Evolutionary conservation across 805 yeast genomes (phyloP).

Genomic region (Wickerhamiella shivajii): DNA sequence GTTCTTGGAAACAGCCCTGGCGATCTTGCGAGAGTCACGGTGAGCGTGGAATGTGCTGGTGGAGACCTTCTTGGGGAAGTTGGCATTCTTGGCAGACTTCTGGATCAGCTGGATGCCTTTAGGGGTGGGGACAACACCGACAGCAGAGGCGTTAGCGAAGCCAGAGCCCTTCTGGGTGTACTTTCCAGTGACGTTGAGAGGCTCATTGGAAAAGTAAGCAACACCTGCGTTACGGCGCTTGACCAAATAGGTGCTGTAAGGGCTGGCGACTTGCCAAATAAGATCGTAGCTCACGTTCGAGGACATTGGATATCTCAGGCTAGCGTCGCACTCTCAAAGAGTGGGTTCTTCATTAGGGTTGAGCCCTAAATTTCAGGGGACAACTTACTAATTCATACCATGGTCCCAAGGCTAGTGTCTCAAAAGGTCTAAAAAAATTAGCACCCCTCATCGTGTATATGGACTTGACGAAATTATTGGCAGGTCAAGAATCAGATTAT

Average conservation of each 20-base stretch:
- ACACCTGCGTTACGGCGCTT: conserved; percentile 31
- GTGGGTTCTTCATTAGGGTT: no score
- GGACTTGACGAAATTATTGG: neutral
- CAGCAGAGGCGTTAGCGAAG: conserved; percentile 35
- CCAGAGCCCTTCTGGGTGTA: conserved; percentile 36
- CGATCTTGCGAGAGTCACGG: conserved; percentile 31
- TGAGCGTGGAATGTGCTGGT: conserved; percentile 29
- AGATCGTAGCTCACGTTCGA: conserved; percentile 28
- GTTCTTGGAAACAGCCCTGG: conserved; percentile 32
- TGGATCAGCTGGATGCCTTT: conserved; percentile 28
- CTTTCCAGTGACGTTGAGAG: conserved; percentile 34
- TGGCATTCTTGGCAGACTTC: conserved; percentile 32
- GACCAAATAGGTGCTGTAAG: conserved; percentile 34
- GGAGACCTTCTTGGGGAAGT: conserved; percentile 28
- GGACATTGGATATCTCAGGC: conserved; percentile 16
- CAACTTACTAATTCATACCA: neutral
- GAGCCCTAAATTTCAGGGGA: conserved; percentile 4
- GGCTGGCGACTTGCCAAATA: conserved; percentile 38
- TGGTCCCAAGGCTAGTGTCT: neutral
- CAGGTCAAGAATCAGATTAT: conserved; percentile 15
- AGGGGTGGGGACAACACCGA: conserved; percentile 29
- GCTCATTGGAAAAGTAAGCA: conserved; percentile 34
- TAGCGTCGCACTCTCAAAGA: no score
- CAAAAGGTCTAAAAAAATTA: neutral
- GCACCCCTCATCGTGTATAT: neutral